phyloP scores from a whole-genome alignment of 805 yeast genomes.

The Dipodascus geniculatus region DNA sequence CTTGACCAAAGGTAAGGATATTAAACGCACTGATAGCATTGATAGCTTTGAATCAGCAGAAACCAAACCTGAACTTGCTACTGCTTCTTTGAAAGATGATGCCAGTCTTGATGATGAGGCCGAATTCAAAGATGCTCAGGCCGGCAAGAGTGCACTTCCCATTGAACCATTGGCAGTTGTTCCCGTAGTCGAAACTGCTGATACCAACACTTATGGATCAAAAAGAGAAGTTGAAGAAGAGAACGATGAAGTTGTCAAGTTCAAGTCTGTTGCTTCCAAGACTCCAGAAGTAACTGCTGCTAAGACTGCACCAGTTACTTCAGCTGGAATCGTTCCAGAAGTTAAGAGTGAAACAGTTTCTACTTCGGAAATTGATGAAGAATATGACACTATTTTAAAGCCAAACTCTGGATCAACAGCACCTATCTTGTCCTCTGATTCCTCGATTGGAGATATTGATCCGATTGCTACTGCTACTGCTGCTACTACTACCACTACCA shows the following conservation, averaged over 20 bases:
- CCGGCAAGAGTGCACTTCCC: slow-evolving; percentile 2
- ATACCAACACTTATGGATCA: not conserved
- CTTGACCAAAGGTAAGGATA: not conserved
- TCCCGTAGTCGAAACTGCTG: slow-evolving; percentile 8
- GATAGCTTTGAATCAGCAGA: slow-evolving; percentile 2
- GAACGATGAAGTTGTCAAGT: slow-evolving; percentile 3
- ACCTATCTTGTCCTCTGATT: not conserved
- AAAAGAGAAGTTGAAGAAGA: slow-evolving; percentile 5
- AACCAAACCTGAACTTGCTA: slow-evolving; percentile 4
- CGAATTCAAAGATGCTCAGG: slow-evolving; percentile 6
- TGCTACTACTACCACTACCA: not conserved
- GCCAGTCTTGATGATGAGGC: slow-evolving; percentile 10
- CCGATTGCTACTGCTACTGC: not conserved
- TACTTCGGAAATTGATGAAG: not conserved
- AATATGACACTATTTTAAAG: not conserved
- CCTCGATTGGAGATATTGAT: not conserved
- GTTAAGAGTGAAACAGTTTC: not conserved
- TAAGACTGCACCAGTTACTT: slow-evolving; percentile 4
- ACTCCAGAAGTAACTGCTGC: slow-evolving; percentile 6
- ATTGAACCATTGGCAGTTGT: slow-evolving; percentile 8
- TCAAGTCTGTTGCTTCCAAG: not conserved
- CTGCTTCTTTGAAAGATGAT: slow-evolving; percentile 6
- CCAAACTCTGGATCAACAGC: not conserved
- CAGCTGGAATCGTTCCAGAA: not conserved
- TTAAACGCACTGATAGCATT: not conserved